phyloP scores from a whole-genome alignment of 768 basidiomycete genomes.

The Ramaria sp. region DNA sequence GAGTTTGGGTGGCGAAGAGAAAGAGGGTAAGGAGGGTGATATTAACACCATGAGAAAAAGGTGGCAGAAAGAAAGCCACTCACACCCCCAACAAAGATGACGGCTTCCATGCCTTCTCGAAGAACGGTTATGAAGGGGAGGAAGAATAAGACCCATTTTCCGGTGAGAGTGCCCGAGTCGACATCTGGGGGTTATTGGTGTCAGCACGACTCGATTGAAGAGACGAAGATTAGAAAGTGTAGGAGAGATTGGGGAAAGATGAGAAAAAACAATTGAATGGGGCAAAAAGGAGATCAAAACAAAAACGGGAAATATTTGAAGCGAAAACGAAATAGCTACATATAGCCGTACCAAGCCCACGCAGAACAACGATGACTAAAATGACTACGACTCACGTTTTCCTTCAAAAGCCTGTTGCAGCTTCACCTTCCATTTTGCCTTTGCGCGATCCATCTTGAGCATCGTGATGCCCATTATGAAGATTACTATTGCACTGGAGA shows the following conservation, averaged over 20 bases:
- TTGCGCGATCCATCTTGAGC: slow-evolving; percentile 90
- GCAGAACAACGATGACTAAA: neutral
- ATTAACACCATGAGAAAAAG: neutral
- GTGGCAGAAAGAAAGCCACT: slow-evolving; percentile 7
- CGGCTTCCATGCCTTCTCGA: slow-evolving; percentile 88
- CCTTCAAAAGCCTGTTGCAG: slow-evolving; percentile 67
- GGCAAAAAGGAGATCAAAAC: too few species aligned
- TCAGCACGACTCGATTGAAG: neutral
- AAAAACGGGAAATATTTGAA: too few species aligned
- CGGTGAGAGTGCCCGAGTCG: slow-evolving; percentile 38
- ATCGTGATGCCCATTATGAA: slow-evolving; percentile 90
- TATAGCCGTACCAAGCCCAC: too few species aligned
- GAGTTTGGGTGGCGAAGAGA: neutral
- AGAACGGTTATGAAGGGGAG: slow-evolving; percentile 88
- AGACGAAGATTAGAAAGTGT: neutral
- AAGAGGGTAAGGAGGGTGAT: neutral
- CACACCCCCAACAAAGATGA: slow-evolving; percentile 86
- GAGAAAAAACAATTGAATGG: neutral
- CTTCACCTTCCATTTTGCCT: slow-evolving; percentile 91
- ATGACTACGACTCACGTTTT: slow-evolving; percentile 26
- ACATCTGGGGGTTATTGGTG: slow-evolving; percentile 22
- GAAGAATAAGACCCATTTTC: slow-evolving; percentile 83
- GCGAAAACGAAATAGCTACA: too few species aligned
- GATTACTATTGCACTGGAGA: slow-evolving; percentile 52
- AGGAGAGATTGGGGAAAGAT: neutral